phyloP scores from a whole-genome alignment of 225 moss, liverwort and hornwort genomes.

The Bryum argenteum region DNA sequence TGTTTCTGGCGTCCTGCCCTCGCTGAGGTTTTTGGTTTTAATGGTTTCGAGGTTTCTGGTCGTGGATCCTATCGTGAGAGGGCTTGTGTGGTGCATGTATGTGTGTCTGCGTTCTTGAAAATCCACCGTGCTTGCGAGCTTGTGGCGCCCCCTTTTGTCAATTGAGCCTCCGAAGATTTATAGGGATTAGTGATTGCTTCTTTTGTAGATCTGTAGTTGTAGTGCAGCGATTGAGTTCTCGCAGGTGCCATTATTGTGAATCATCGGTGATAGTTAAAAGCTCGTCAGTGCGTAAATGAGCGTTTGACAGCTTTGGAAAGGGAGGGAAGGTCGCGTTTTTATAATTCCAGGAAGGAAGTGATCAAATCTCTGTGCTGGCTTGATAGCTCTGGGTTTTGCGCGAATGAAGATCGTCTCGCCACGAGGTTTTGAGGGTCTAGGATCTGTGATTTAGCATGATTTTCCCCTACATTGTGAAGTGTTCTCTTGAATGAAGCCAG shows the following conservation, averaged over 20 bases:
- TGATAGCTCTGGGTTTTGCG: too few relatives aligned
- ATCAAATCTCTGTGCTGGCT: too few relatives aligned
- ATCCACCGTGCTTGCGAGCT: background rate
- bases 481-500: background rate
- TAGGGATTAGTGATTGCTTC: constrained; percentile 10
- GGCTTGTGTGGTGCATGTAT: background rate
- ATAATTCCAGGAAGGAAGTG: background rate
- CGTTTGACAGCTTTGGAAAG: background rate
- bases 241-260: background rate
- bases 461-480: constrained; percentile 1
- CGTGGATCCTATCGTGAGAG: background rate
- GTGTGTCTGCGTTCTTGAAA: background rate
- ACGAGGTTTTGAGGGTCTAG: background rate
- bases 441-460: background rate
- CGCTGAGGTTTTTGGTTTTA: too few relatives aligned
- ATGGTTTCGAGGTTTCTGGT: constrained; percentile 14
- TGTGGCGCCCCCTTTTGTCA: background rate
- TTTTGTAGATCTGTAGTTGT: constrained; percentile 10
- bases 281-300: constrained; percentile 18
- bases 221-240: background rate
- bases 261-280: background rate
- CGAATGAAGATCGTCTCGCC: background rate
- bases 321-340: background rate
- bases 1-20: background rate
- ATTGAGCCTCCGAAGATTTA: constrained; percentile 1